Evolutionary conservation across 768 basidiomycete species (phyloP).

Genomic region (Phlegmacium glaucopus): DNA sequence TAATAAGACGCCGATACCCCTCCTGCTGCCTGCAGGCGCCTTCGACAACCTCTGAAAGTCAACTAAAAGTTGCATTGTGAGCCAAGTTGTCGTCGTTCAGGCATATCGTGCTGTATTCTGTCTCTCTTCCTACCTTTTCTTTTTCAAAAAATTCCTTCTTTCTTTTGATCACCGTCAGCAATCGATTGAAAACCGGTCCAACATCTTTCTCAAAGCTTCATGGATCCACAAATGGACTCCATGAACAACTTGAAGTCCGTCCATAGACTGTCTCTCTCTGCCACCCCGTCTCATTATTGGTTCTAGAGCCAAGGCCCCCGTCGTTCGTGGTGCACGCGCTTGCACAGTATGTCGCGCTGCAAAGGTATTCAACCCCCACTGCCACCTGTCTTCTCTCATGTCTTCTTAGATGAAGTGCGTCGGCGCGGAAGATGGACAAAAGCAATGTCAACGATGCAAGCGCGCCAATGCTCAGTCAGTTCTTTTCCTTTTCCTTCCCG

Average conservation of each 20-base stretch:
- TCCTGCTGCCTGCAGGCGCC: constrained; percentile 6
- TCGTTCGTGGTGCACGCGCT: constrained; percentile 57
- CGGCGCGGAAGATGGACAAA: constrained; percentile 80
- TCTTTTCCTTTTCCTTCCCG: constrained; percentile 8
- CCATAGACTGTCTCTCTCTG: constrained; percentile 9
- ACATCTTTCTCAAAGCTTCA: constrained; percentile 17
- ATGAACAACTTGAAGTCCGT: constrained; percentile 34
- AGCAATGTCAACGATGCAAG: constrained; percentile 80
- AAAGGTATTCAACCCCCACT: constrained; percentile 47
- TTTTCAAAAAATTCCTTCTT: constrained; percentile 13
- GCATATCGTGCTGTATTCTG: neutral
- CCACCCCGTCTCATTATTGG: constrained; percentile 1
- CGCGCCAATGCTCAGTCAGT: constrained; percentile 74
- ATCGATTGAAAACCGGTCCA: constrained; percentile 34
- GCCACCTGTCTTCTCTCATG: constrained; percentile 16
- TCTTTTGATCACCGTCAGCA: constrained; percentile 42
- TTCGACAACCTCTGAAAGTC: neutral
- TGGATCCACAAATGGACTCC: constrained; percentile 37
- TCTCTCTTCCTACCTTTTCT: neutral
- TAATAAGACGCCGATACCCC: constrained; percentile 4
- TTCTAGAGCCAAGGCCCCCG: constrained; percentile 41
- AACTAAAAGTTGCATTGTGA: too few species aligned
- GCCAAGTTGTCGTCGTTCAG: neutral
- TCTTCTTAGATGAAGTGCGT: constrained; percentile 82
- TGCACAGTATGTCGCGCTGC: constrained; percentile 85